These are phyloP conservation scores for Trichoderma pleuroti DNA, from an alignment of 2,329 filamentous ascomycete species.

Conservation along the genomic window DNA sequence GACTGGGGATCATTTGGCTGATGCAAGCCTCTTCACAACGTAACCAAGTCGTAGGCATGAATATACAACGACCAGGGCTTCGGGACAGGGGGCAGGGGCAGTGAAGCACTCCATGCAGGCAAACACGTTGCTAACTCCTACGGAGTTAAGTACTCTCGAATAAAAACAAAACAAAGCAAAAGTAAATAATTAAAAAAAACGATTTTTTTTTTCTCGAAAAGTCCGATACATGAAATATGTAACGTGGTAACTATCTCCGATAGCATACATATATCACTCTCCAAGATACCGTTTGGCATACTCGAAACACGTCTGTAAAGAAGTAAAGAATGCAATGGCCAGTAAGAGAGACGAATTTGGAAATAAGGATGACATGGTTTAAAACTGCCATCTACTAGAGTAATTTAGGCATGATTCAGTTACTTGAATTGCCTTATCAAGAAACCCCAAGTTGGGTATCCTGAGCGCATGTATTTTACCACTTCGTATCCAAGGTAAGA, in stretches of 20 bases:
- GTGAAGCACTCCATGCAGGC: neutral
- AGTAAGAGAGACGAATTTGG: neutral
- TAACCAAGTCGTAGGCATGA: neutral
- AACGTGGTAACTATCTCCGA: neutral
- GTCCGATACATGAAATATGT: neutral
- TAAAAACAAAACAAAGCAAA: neutral
- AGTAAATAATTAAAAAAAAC: neutral
- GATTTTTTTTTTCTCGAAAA: neutral
- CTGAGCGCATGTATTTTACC: neutral
- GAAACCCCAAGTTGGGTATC: neutral
- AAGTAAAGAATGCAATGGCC: neutral
- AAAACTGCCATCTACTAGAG: neutral
- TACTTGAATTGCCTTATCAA: neutral
- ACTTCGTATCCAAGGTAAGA: neutral
- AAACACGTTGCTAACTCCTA: neutral
- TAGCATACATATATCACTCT: neutral
- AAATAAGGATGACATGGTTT: neutral
- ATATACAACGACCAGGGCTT: neutral
- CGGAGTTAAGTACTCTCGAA: too few relatives aligned
- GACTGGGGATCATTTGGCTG: neutral
- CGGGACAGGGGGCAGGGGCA: neutral
- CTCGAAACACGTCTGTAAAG: neutral
- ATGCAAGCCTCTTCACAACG: neutral
- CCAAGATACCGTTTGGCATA: too few relatives aligned
- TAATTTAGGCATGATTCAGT: neutral